phyloP scores from a whole-genome alignment of 2,329 filamentous ascomycete species.

The Paecilomyces sp. region DNA sequence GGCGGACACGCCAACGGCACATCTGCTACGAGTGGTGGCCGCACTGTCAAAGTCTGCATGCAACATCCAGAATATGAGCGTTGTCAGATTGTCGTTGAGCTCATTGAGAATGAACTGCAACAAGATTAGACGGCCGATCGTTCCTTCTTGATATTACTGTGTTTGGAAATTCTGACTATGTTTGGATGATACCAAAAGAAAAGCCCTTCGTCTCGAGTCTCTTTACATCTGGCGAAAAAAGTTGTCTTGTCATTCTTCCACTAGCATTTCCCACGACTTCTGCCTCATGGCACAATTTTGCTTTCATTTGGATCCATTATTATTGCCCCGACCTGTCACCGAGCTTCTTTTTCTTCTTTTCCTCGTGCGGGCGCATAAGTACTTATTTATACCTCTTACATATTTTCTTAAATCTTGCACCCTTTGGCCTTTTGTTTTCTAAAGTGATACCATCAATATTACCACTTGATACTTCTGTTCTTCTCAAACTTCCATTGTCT shows the following conservation, averaged over 20 bases:
- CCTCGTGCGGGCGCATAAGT: neutral
- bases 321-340: neutral
- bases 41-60: slow-evolving; percentile 91
- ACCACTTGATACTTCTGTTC: neutral
- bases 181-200: neutral
- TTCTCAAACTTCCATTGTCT: neutral
- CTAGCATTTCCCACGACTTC: neutral
- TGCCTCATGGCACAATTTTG: neutral
- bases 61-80: slow-evolving; percentile 82
- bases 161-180: neutral
- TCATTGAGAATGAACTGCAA: slow-evolving; percentile 86
- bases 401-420: neutral
- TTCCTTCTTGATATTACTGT: neutral
- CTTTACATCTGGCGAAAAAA: neutral
- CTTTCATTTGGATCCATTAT: neutral
- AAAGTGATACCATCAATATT: neutral
- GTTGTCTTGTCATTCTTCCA: neutral
- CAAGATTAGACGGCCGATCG: slow-evolving; percentile 37
- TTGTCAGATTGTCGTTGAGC: slow-evolving; percentile 82
- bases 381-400: neutral
- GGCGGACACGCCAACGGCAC: slow-evolving; percentile 27
- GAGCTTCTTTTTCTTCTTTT: neutral
- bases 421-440: neutral
- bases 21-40: slow-evolving; percentile 36
- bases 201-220: neutral